Conservation (phyloP, 495 filamentous ascomycete genomes). For the Penicillium paxilli region DNA sequence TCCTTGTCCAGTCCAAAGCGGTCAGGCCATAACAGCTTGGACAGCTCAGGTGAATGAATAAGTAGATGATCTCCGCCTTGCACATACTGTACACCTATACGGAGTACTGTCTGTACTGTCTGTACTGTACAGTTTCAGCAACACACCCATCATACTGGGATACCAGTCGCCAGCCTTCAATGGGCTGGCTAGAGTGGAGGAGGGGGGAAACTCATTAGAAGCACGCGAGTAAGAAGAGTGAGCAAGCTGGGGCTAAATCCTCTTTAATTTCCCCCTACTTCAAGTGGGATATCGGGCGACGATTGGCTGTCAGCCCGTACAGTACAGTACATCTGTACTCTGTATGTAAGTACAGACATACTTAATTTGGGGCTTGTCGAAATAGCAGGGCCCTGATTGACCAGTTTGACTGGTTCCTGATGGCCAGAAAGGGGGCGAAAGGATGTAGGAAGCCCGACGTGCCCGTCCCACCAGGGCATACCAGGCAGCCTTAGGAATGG, state of each 20-base stretch:
- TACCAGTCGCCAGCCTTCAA: background rate
- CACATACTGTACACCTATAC: too few species aligned
- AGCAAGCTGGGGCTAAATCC: constrained; percentile 2
- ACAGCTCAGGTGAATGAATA: too few species aligned
- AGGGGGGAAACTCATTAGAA: background rate
- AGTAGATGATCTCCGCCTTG: background rate
- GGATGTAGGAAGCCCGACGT: constrained; percentile 8
- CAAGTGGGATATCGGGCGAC: background rate
- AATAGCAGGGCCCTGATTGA: background rate
- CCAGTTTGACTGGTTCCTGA: constrained; percentile 13
- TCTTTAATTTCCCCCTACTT: constrained; percentile 2
- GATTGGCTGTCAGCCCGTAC: background rate
- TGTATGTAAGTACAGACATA: too few species aligned
- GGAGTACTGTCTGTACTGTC: too few species aligned
- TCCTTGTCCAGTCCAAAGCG: too few species aligned
- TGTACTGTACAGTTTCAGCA: too few species aligned
- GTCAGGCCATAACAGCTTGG: too few species aligned
- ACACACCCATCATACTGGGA: background rate
- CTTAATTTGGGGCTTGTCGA: background rate
- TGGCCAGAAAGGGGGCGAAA: constrained; percentile 6
- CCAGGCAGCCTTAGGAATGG: constrained; percentile 11
- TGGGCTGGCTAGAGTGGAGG: background rate
- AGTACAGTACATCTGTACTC: too few species aligned
- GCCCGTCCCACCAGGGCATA: constrained; percentile 14
- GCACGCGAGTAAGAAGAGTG: background rate